Evolutionary conservation across 306 rosid species (phyloP), one percentile per base, ranked within the genome.

Genomic region (Alnus rubra): DNA sequence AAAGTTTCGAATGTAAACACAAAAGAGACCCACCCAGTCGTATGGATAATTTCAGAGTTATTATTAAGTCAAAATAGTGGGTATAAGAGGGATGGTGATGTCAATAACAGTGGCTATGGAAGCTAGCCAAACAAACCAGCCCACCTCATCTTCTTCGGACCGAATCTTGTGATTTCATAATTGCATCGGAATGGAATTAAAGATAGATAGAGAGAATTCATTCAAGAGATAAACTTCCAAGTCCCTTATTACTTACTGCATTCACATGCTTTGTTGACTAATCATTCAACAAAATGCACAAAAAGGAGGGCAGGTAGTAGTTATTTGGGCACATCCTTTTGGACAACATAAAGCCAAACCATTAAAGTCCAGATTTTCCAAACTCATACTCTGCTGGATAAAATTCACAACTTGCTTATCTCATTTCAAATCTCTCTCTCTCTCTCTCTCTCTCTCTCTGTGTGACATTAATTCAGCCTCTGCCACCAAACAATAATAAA

Each of bases 211-310:
- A 23, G 33, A 63, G 55, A 78, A 84, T 80, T 82, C 65, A 84
- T 84, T 73, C 39, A 45, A 82, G 72, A 33, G 47, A 69, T 49
- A 78, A 70, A 71, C 51, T 49, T 54, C 37, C 28, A 13, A 71
- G 80, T 70, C 69, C 64, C 62, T 60, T 63, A 63, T 58, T 77
- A 54, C 81, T 58, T 77, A 54, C 81, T 80, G 58, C 55, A 67
- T 82, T 82, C 84, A 74, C 73, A 76, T 81, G 80, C 74, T 82
- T 85, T 65, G 86, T 87, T 78, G 76, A 78, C 84, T 86, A 78
- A 78, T 77, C 70, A 83, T 81, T 74, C 28, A 16, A 75, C 74
- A 67, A 65, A 82, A 80, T 80, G 78, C 81, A 74, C 49, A 68
- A 74, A 73, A 44, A 42, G 67, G 59, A 62, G 30, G 35, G 59